These are phyloP conservation scores for Triangularia setosa DNA, from an alignment of 2,329 filamentous ascomycete species.

Conservation along the genomic window DNA sequence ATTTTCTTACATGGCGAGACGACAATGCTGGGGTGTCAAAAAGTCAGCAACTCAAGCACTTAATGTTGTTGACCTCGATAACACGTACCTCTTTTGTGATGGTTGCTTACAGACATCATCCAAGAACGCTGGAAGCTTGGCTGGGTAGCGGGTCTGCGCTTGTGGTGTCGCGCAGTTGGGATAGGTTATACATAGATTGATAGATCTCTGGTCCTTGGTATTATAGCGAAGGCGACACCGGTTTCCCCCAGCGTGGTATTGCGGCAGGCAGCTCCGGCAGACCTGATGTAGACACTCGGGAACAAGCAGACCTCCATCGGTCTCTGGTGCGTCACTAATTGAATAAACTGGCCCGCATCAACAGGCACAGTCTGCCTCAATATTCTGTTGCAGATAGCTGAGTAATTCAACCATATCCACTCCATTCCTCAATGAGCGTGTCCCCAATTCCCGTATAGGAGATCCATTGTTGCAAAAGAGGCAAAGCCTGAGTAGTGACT, in stretches of 20 bases:
- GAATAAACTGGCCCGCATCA: background rate
- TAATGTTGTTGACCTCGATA: background rate
- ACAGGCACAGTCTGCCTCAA: background rate
- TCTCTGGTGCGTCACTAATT: background rate
- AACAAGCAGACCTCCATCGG: background rate
- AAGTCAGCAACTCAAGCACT: background rate
- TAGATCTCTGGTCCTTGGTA: background rate
- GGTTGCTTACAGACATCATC: background rate
- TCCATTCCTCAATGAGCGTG: background rate
- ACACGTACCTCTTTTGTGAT: background rate
- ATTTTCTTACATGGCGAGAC: slow-evolving; percentile 1
- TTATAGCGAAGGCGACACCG: background rate
- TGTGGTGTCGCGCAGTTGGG: background rate
- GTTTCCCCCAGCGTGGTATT: background rate
- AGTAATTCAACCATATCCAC: background rate
- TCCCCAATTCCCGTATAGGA: background rate
- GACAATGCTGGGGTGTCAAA: background rate
- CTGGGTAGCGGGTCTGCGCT: background rate
- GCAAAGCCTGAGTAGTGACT: background rate
- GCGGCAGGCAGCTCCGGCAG: background rate
- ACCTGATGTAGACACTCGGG: background rate
- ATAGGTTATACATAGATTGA: background rate
- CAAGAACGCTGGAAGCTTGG: background rate
- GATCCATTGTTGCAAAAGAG: slow-evolving; percentile 2
- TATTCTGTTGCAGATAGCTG: background rate